Base-by-base conservation (phyloP, 2,329 filamentous ascomycete genomes). In the Aspergillus fischeri region DNA sequence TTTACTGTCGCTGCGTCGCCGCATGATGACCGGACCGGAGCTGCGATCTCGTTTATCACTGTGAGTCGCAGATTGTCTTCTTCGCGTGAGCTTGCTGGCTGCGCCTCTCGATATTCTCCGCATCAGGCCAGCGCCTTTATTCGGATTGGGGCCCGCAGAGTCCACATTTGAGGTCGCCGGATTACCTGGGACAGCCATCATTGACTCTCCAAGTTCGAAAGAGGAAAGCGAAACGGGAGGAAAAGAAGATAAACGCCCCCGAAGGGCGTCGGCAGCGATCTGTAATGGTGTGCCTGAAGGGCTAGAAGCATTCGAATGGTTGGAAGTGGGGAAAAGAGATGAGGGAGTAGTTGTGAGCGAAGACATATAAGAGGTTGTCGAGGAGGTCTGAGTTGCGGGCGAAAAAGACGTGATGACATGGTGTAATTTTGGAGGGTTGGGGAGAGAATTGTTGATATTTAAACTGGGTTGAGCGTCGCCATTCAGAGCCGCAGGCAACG, bases 1-100 rank as follows among this genome's bases (percentile, higher is more conserved):
- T 73, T 90, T 94, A 78, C 92, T 96, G 73, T 95, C 92, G 73
- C 92, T 97, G 63, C 92, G 86, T 57, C 91, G 84, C 60, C 93
- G 86, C 74, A 96, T 85, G 53, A 96, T 89, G 55, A 92, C 89
- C 1, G 94, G 94, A 0, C 94, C 94, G 27, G 92, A 88, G 70
- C 92, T 97, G 60, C 90, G 87, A 69, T 97, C 92, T 45, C 92
- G 86, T 70, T 88, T 91, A 59, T 87, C 86, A 21, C 89, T 84
- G 48, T 89, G 84, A 1, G 87, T 87, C 2, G 90, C 92, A 17
- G 91, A 95, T 60, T 89, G 87, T 60, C 92, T 84, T 61, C 92
- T 86, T 59, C 87, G 83, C 42, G 70, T 86, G 72, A 80, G 88
- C 76, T 82, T 87, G 73, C 85, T 87, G 49, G 85, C 86, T 5